Conservation (phyloP, 2,329 filamentous ascomycete species). For the Aspergillus latus region DNA sequence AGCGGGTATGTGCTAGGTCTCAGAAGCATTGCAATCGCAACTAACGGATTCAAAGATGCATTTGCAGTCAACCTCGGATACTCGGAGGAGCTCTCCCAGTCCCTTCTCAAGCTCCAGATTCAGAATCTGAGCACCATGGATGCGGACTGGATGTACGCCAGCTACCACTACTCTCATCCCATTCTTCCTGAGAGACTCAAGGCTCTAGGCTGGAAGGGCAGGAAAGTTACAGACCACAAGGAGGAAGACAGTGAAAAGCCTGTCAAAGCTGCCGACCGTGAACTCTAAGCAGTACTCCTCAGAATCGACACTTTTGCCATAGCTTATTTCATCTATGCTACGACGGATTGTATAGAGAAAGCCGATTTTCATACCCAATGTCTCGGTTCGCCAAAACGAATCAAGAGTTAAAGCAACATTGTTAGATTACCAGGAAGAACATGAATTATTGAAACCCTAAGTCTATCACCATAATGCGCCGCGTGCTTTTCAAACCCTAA, state of each 20-base stretch:
- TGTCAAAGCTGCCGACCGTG: constrained; percentile 71
- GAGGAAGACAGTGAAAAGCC: constrained; percentile 57
- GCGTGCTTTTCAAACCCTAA: constrained; percentile 17
- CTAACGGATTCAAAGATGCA: constrained; percentile 54
- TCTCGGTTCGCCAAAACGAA: not conserved
- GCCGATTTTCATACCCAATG: not conserved
- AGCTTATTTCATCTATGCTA: constrained; percentile 7
- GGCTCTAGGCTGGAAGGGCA: constrained; percentile 81
- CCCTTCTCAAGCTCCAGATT: constrained; percentile 94
- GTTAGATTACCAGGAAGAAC: constrained; percentile 3
- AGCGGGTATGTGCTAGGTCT: constrained; percentile 59
- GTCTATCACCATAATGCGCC: constrained; percentile 2
- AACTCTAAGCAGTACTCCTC: constrained; percentile 56
- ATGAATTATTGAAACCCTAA: not conserved
- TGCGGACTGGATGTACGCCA: constrained; percentile 96
- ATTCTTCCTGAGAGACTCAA: constrained; percentile 91
- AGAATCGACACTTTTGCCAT: not conserved
- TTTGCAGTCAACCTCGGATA: constrained; percentile 87
- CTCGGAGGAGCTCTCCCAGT: constrained; percentile 75
- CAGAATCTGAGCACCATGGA: constrained; percentile 99
- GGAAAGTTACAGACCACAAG: constrained; percentile 49
- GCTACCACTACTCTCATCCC: constrained; percentile 97
- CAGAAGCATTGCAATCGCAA: not conserved
- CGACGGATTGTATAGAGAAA: not conserved
- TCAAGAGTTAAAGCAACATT: not conserved